These are phyloP conservation scores for Fusarium sulawesiense DNA, from an alignment of 2,329 filamentous ascomycete genomes.

Conservation along the genomic window DNA sequence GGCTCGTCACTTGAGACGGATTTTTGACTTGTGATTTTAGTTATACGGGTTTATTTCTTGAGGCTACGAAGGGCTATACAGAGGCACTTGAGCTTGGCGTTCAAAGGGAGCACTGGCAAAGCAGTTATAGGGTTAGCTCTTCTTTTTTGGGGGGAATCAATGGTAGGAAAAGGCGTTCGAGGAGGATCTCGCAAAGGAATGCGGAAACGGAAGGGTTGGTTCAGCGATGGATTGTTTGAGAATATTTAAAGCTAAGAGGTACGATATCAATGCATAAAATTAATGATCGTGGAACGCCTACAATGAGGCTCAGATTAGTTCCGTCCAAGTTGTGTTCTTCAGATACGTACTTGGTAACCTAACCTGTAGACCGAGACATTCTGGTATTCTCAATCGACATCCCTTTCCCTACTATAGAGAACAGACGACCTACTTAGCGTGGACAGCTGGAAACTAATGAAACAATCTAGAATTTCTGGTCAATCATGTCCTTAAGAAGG, in stretches of 20 bases:
- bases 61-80: slow-evolving; percentile 37
- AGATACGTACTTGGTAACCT: background rate
- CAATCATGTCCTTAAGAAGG: background rate
- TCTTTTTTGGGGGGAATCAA: slow-evolving; percentile 22
- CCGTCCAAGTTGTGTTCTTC: background rate
- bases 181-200: slow-evolving; percentile 8
- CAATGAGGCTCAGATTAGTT: background rate
- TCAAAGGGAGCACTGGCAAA: slow-evolving; percentile 34
- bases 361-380: background rate
- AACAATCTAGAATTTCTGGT: background rate
- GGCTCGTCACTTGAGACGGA: slow-evolving; percentile 24
- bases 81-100: slow-evolving; percentile 45
- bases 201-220: slow-evolving; percentile 14
- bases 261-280: slow-evolving; percentile 43
- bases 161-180: slow-evolving; percentile 40
- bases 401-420: background rate
- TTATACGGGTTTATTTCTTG: slow-evolving; percentile 25
- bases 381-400: background rate
- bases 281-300: slow-evolving; percentile 18
- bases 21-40: slow-evolving; percentile 15
- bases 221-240: slow-evolving; percentile 26
- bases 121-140: slow-evolving; percentile 27
- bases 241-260: slow-evolving; percentile 18
- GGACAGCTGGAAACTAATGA: background rate
- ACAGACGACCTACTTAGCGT: background rate